These are phyloP conservation scores for Magnusiomyces paraingens DNA, from an alignment of 1,139 yeast genomes.

Conservation along the genomic window DNA sequence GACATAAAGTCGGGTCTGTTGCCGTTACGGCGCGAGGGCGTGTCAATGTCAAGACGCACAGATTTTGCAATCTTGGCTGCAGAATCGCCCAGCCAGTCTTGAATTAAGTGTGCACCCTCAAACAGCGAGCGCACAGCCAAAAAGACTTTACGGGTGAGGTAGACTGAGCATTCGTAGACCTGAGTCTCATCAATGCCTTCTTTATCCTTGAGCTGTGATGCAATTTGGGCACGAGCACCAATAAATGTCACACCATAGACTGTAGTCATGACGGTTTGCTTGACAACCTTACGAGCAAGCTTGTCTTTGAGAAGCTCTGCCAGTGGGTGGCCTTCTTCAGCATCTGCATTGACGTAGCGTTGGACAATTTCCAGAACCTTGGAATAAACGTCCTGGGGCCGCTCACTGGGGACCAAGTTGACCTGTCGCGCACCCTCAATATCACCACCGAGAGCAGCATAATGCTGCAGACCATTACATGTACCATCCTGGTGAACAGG, in stretches of 20 bases:
- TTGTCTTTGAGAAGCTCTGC: conserved; percentile 54
- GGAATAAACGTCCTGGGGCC: conserved; percentile 87
- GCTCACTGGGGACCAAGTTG: conserved; percentile 71
- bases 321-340: conserved; percentile 45
- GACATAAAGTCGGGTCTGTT: conserved; percentile 49
- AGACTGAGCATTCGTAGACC: conserved; percentile 45
- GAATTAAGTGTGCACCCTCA: conserved; percentile 89
- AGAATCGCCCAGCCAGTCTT: conserved; percentile 90
- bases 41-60: conserved; percentile 50
- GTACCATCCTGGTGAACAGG: conserved; percentile 98
- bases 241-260: conserved; percentile 95
- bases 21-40: conserved; percentile 28
- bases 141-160: conserved; percentile 73
- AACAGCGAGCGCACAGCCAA: conserved; percentile 79
- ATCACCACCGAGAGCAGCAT: conserved; percentile 89
- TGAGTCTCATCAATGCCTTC: conserved; percentile 36
- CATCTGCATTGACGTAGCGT: conserved; percentile 51
- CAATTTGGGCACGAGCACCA: conserved; percentile 87
- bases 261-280: conserved; percentile 97
- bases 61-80: conserved; percentile 79
- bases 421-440: conserved; percentile 91
- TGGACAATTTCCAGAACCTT: conserved; percentile 72
- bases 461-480: conserved; percentile 75
- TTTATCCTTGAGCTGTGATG: conserved; percentile 38
- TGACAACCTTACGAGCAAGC: conserved; percentile 80